Evolutionary conservation across 78 protist species (phyloP).

Genomic region (Planoprotostelium fungivorum): DNA sequence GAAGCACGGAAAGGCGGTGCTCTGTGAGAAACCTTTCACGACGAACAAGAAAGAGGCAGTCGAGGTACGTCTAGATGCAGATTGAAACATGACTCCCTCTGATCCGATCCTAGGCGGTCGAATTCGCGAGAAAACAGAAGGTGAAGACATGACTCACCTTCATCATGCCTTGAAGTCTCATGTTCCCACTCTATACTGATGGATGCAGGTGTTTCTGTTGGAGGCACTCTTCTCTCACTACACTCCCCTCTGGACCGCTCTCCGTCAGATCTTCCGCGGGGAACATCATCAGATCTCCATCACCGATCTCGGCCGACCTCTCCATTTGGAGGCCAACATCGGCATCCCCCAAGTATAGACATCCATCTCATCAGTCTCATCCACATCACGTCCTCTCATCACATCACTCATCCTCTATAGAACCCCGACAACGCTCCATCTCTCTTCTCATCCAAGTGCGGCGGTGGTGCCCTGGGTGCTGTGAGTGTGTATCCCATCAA

Average conservation of each 20-base stretch:
- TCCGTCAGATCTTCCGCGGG: background rate
- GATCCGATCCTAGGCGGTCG: background rate
- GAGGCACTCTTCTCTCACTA: background rate
- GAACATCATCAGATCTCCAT: background rate
- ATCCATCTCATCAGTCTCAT: background rate
- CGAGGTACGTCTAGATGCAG: background rate
- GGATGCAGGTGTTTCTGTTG: background rate
- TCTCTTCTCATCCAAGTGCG: background rate
- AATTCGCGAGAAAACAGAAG: background rate
- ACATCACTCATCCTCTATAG: background rate
- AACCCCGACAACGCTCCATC: background rate
- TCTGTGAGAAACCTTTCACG: background rate
- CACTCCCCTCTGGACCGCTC: background rate
- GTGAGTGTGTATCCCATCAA: background rate
- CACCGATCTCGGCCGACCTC: background rate
- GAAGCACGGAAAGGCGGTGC: background rate
- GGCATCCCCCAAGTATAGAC: background rate
- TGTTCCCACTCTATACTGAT: background rate
- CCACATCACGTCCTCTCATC: background rate
- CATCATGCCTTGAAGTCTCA: too few relatives aligned
- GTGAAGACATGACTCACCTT: too few relatives aligned
- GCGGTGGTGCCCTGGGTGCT: background rate
- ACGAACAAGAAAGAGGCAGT: background rate
- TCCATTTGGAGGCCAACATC: background rate
- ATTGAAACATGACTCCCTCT: background rate